Base-by-base conservation (phyloP, 495 filamentous ascomycete genomes). In the Pyrenula aspistea region DNA sequence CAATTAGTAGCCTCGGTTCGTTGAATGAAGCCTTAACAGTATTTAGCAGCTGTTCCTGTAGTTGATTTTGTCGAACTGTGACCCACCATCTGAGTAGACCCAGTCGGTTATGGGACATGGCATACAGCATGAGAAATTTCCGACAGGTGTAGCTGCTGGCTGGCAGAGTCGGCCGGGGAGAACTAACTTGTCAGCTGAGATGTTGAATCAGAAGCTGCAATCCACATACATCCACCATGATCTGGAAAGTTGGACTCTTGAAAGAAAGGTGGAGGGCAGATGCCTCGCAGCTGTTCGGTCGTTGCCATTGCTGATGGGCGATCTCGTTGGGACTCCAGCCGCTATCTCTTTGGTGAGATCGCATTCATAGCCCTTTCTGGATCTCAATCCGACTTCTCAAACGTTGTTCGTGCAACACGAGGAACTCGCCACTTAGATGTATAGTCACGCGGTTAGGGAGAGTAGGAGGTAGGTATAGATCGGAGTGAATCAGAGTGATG, bases 61-160 rank as follows among this genome's bases (percentile, higher is more conserved):
- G 31, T 15, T 47, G 1, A 49, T 62, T 55, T 24, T 22, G 57
- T 56, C 31, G n/a, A 20, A 2, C 11, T 56, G 23, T 42, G 25
- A 23, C 21, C 22, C 15, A 85, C 82, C 78, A 62, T 91, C 83
- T 2, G 85, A 84, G 65, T 95, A 97, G 54, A 87, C 73, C 85
- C 85, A 97, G 53, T 88, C 79, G 24, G 87, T 84, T 61, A 84
- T 74, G 20, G 94, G 93, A 70, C 93, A 98, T 61, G 94, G 94
- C 57, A 97, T 66, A 70, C 93, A 98, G 67, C 93, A 98, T 22
- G 68, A 68, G 20, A 75, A 73, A 25, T 71, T 64, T 10, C 64
- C 70, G 48, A 63, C 36, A 10, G 70, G 54, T 0, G 63, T 59
- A 51, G 76, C 62, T 56, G 87, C 70, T 11, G 83, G 59, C 22